phyloP scores from a whole-genome alignment of 139 green algal species.

The Pedinophyceae sp. region DNA sequence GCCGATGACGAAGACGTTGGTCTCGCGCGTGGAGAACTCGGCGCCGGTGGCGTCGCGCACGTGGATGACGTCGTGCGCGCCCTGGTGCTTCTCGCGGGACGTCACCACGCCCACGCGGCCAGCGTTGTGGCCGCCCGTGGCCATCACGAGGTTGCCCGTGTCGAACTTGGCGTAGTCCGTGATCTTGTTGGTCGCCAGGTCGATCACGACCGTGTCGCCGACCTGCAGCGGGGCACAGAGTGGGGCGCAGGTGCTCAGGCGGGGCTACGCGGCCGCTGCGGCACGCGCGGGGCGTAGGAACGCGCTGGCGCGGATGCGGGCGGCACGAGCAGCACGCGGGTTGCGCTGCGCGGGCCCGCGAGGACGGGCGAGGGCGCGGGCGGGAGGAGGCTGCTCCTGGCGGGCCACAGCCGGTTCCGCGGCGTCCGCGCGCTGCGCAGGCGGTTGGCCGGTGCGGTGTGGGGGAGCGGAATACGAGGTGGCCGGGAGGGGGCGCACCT shows the following conservation, averaged over 20 bases:
- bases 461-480: too few species aligned
- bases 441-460: too few species aligned
- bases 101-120: constrained; percentile 82
- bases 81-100: constrained; percentile 92
- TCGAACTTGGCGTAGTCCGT: constrained; percentile 95
- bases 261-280: too few species aligned
- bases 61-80: constrained; percentile 78
- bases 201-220: constrained; percentile 92
- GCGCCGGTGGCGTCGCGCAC: constrained; percentile 83
- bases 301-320: too few species aligned
- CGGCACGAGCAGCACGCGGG: too few species aligned
- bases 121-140: constrained; percentile 80
- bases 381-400: too few species aligned
- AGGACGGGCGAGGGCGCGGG: too few species aligned
- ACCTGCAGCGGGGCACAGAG: constrained; percentile 29
- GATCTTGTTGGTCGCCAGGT: constrained; percentile 93
- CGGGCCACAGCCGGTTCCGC: too few species aligned
- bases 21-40: constrained; percentile 80
- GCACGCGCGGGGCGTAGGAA: too few species aligned
- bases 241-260: background rate
- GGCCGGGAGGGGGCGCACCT: too few species aligned
- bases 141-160: constrained; percentile 83
- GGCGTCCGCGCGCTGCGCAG: too few species aligned
- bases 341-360: too few species aligned
- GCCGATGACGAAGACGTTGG: constrained; percentile 96